phyloP scores from a whole-genome alignment of 257 asterid genomes.

The Solanum dulcamara region DNA sequence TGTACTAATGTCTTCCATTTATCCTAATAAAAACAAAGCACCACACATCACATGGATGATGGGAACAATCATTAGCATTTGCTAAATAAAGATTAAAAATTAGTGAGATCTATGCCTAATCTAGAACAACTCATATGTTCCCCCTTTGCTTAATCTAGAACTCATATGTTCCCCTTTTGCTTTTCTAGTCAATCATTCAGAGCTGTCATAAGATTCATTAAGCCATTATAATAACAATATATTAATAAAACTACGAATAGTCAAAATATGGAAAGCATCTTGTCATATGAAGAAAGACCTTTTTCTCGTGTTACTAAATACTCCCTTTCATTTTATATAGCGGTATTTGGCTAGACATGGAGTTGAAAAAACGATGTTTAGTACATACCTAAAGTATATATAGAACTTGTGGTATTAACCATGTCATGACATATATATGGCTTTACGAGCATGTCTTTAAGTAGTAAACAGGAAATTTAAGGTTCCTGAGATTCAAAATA shows the following conservation, averaged over 20 bases:
- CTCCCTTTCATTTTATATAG: neutral
- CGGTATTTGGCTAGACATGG: neutral
- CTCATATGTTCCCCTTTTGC: constrained; percentile 13
- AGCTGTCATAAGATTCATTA: constrained; percentile 1
- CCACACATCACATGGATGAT: neutral
- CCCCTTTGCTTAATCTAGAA: constrained; percentile 14
- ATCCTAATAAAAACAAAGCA: constrained; percentile 34
- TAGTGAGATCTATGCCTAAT: neutral
- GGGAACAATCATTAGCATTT: neutral
- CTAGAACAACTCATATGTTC: constrained; percentile 1
- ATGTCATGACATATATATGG: neutral
- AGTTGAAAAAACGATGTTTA: too few species aligned
- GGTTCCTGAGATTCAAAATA: neutral
- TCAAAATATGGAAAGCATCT: neutral
- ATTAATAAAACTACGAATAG: neutral
- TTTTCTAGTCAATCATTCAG: constrained; percentile 17
- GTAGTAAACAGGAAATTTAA: neutral
- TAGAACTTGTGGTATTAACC: neutral
- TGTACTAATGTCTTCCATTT: constrained; percentile 90
- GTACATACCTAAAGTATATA: neutral
- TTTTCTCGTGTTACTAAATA: neutral
- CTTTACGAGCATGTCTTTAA: neutral
- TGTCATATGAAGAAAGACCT: neutral
- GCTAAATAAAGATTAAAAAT: neutral
- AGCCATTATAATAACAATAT: neutral